phyloP scores from a whole-genome alignment of 192 early-diverging fungal genomes.

The Backusella macrospora region DNA sequence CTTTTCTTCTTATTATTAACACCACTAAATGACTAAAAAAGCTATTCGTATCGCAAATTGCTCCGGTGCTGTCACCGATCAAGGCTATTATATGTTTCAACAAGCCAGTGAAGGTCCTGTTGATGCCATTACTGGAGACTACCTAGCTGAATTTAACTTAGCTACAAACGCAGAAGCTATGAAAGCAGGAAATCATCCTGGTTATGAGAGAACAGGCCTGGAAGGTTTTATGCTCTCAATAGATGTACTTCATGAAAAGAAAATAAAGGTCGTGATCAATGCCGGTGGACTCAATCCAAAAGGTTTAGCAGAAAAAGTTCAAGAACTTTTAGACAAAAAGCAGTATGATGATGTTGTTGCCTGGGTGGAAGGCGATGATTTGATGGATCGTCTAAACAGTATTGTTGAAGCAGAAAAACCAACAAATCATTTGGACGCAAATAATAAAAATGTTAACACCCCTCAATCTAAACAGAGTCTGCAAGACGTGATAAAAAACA shows the following conservation, averaged over 20 bases:
- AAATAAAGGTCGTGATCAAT: background rate
- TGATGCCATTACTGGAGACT: slow-evolving; percentile 3
- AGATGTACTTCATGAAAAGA: slow-evolving; percentile 1
- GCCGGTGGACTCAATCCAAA: background rate
- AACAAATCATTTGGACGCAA: no score
- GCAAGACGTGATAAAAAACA: no score
- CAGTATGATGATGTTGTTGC: no score
- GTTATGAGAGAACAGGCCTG: background rate
- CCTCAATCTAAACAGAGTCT: no score
- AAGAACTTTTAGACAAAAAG: no score
- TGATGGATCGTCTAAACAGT: no score
- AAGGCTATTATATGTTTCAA: background rate
- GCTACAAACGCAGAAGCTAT: background rate
- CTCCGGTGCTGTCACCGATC: background rate
- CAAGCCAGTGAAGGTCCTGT: background rate
- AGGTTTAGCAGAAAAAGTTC: no score
- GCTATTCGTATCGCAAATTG: slow-evolving; percentile 6
- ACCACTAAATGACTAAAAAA: background rate
- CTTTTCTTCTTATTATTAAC: no score
- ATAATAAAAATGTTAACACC: no score
- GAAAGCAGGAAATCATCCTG: background rate
- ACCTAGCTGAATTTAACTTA: background rate
- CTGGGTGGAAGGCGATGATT: no score
- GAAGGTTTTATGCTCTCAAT: background rate
- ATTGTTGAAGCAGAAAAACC: no score